Percentiles rank a stretch among this genome's conserved stretches.
Conservation (phyloP, 2,329 filamentous ascomycete species). For the Fusarium mangiferae region DNA sequence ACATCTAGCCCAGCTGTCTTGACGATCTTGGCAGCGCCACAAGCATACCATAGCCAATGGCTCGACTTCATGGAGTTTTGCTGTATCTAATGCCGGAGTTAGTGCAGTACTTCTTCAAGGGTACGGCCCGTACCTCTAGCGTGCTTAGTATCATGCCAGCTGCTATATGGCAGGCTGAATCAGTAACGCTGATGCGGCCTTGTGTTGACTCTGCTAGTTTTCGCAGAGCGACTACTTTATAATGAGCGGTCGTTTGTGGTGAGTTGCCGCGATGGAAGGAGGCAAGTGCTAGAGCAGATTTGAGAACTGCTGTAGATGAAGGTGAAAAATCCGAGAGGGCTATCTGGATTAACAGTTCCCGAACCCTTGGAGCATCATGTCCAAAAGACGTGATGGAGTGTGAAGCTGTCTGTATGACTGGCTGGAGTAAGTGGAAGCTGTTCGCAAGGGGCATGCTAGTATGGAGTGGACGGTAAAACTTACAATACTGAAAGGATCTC, state of each 20-base stretch:
- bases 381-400: slow-evolving; percentile 28
- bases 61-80: slow-evolving; percentile 24
- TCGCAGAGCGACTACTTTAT: slow-evolving; percentile 25
- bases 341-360: slow-evolving; percentile 27
- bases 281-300: slow-evolving; percentile 19
- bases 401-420: slow-evolving; percentile 31
- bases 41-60: slow-evolving; percentile 37
- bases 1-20: slow-evolving; percentile 15
- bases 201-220: slow-evolving; percentile 9
- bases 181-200: not conserved
- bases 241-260: not conserved
- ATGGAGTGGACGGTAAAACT: fast-evolving
- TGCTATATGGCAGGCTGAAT: slow-evolving; percentile 32
- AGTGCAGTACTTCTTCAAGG: fast-evolving
- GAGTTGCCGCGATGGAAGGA: slow-evolving; percentile 11
- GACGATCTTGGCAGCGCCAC: slow-evolving; percentile 28
- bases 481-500: slow-evolving; percentile 35
- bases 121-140: slow-evolving; percentile 9
- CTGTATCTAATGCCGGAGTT: slow-evolving; percentile 5
- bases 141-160: slow-evolving; percentile 32
- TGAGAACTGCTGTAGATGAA: slow-evolving; percentile 25
- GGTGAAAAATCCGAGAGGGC: slow-evolving; percentile 6
- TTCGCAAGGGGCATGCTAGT: fast-evolving
- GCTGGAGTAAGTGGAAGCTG: not conserved
- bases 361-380: slow-evolving; percentile 11